A percentile compares a stretch with the other conserved stretches of the same genome.
These are phyloP conservation scores for Fusarium tjaetaba DNA, from an alignment of 2,329 filamentous ascomycete species.

Conservation along the genomic window DNA sequence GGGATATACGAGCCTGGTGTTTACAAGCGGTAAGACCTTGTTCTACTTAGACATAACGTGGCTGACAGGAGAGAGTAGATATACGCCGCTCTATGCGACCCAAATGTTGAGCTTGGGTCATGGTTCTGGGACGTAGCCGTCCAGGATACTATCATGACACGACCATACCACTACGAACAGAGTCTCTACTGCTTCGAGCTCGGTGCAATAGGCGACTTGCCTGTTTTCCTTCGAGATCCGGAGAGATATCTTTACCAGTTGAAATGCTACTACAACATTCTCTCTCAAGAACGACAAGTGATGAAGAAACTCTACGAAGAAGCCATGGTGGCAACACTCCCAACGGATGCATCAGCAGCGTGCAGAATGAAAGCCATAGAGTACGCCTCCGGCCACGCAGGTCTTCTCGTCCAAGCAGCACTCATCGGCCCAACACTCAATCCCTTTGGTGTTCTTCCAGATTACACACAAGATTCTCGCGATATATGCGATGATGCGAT, in stretches of 20 bases:
- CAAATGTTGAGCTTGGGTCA: conserved; percentile 4
- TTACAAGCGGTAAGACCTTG: not conserved
- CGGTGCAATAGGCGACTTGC: conserved; percentile 2
- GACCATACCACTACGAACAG: conserved; percentile 10
- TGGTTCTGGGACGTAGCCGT: conserved; percentile 26
- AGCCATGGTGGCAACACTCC: not conserved
- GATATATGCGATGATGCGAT: conserved; percentile 6
- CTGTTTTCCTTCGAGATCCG: conserved; percentile 14
- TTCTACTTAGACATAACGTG: fast-evolving
- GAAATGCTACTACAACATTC: conserved; percentile 14
- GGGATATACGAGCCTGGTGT: conserved; percentile 7
- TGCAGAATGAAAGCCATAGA: not conserved
- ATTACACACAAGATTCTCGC: not conserved
- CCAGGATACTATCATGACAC: not conserved
- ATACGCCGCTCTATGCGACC: conserved; percentile 11
- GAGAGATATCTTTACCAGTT: conserved; percentile 19
- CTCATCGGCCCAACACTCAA: conserved; percentile 6
- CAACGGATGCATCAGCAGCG: not conserved
- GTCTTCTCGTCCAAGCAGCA: conserved; percentile 5
- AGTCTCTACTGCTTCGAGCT: conserved; percentile 19
- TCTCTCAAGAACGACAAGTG: not conserved
- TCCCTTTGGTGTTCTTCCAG: not conserved
- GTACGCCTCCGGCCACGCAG: not conserved
- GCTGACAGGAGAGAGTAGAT: not conserved
- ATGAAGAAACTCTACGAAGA: conserved; percentile 1